A percentile compares a stretch with the other conserved stretches of the same genome.
phyloP scores from a whole-genome alignment of 2,329 filamentous ascomycete species.

The Microdochium bolleyi region DNA sequence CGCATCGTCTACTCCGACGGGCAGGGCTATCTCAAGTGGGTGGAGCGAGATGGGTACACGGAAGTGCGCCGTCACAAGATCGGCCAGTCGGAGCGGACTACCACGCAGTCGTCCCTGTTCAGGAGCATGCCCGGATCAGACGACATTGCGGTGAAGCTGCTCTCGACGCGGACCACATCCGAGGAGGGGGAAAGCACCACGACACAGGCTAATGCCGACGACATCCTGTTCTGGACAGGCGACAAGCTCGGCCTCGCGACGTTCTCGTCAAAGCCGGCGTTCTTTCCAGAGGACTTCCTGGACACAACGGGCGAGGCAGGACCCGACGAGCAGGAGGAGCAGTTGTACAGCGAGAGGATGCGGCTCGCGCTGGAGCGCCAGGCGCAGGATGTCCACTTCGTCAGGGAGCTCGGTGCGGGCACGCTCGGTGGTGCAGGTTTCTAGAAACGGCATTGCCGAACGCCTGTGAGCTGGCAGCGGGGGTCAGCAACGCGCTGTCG shows the following conservation, averaged over 20 bases:
- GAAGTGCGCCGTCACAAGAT: constrained; percentile 48
- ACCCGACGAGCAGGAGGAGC: constrained; percentile 46
- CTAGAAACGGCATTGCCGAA: not conserved
- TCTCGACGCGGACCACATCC: constrained; percentile 46
- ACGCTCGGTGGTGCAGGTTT: constrained; percentile 9
- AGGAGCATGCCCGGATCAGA: constrained; percentile 45
- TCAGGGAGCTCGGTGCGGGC: constrained; percentile 56
- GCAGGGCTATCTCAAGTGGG: constrained; percentile 79
- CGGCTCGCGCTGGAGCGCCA: constrained; percentile 66
- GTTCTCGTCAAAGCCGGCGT: constrained; percentile 47
- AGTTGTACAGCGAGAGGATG: constrained; percentile 62
- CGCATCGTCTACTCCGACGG: constrained; percentile 78
- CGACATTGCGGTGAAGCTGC: constrained; percentile 74
- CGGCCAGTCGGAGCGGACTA: constrained; percentile 42
- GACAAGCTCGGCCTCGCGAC: constrained; percentile 69
- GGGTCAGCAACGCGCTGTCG: not conserved
- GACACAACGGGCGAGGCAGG: constrained; percentile 34
- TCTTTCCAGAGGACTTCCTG: constrained; percentile 40
- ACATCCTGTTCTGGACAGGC: constrained; percentile 81
- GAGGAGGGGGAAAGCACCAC: constrained; percentile 13
- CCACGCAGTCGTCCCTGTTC: constrained; percentile 38
- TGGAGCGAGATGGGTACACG: constrained; percentile 73
- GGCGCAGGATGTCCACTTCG: constrained; percentile 70
- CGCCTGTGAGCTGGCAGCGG: constrained; percentile 1
- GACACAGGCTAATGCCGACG: constrained; percentile 43